Evolutionary conservation across 2,329 filamentous ascomycete genomes (phyloP).

Genomic region (Pseudophaeomoniella oleicola): DNA sequence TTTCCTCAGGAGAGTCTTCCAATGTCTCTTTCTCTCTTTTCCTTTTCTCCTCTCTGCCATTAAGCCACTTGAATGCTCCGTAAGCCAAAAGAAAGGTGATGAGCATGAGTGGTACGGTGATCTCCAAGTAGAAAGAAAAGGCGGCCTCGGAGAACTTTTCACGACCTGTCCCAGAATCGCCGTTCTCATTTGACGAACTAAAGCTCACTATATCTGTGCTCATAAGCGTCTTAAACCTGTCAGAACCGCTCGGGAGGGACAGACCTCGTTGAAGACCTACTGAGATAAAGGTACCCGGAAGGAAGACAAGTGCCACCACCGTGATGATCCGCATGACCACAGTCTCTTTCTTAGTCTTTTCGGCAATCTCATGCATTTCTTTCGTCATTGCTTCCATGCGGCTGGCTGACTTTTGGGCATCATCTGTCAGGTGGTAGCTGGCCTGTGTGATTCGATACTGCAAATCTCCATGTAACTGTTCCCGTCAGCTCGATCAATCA

Average conservation of each 20-base stretch:
- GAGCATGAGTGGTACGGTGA: slow-evolving; percentile 21
- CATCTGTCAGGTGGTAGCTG: slow-evolving; percentile 15
- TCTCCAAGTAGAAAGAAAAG: slow-evolving; percentile 17
- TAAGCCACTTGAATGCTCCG: slow-evolving; percentile 16
- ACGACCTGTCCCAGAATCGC: slow-evolving; percentile 4
- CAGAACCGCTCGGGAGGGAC: neutral
- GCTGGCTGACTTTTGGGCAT: slow-evolving; percentile 10
- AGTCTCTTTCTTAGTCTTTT: slow-evolving; percentile 23
- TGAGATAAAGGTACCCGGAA: slow-evolving; percentile 28
- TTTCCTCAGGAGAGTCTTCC: neutral
- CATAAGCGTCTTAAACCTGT: slow-evolving; percentile 23
- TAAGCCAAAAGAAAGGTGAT: slow-evolving; percentile 18
- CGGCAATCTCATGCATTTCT: slow-evolving; percentile 19
- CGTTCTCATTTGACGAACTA: slow-evolving; percentile 5
- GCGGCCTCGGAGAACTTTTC: slow-evolving; percentile 12
- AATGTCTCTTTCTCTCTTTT: neutral
- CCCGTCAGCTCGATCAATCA: neutral
- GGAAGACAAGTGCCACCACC: slow-evolving; percentile 25
- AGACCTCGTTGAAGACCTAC: slow-evolving; percentile 14
- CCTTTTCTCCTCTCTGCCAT: neutral
- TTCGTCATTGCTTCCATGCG: slow-evolving; percentile 18
- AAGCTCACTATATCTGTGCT: slow-evolving; percentile 22
- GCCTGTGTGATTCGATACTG: slow-evolving; percentile 19
- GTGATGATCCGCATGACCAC: slow-evolving; percentile 29
- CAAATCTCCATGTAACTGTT: slow-evolving; percentile 18